phyloP scores from a whole-genome alignment of 257 asterid species.

The Nicotiana tabacum region DNA sequence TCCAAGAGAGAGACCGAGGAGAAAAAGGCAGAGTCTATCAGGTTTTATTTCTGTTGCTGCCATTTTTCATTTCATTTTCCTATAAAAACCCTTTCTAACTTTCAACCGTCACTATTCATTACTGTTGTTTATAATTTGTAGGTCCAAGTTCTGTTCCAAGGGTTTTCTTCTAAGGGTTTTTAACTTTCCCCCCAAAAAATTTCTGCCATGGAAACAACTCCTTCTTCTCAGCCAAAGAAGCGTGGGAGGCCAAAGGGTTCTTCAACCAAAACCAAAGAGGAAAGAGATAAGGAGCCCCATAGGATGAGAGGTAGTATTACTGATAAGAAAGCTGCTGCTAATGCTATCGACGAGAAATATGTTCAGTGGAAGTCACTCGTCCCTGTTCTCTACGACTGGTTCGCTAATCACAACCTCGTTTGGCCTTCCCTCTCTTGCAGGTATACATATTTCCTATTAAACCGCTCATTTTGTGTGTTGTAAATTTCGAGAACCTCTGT shows the following conservation, averaged over 20 bases:
- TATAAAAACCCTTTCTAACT: neutral
- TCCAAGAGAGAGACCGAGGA: neutral
- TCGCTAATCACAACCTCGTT: slow-evolving; percentile 47
- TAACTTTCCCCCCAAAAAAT: slow-evolving; percentile 9
- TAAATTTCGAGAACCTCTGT: neutral
- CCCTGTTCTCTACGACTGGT: slow-evolving; percentile 63
- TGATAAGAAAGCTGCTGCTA: slow-evolving; percentile 38
- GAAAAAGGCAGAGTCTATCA: too few species aligned
- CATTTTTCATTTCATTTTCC: neutral
- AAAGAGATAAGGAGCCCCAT: slow-evolving; percentile 41
- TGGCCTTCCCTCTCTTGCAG: slow-evolving; percentile 57
- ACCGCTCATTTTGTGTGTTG: neutral
- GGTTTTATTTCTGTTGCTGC: too few species aligned
- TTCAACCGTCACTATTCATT: neutral
- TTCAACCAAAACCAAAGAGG: slow-evolving; percentile 62
- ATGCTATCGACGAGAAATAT: slow-evolving; percentile 66
- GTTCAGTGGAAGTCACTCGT: slow-evolving; percentile 86
- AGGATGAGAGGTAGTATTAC: slow-evolving; percentile 37
- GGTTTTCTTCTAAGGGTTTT: slow-evolving; percentile 9
- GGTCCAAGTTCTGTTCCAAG: neutral
- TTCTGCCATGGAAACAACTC: slow-evolving; percentile 25
- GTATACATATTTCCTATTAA: slow-evolving; percentile 6
- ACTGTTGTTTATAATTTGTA: neutral
- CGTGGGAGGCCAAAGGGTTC: slow-evolving; percentile 97
- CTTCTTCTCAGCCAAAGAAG: slow-evolving; percentile 66